Conservation (phyloP, 208 protist genomes). For the Crithidia expoeki region DNA sequence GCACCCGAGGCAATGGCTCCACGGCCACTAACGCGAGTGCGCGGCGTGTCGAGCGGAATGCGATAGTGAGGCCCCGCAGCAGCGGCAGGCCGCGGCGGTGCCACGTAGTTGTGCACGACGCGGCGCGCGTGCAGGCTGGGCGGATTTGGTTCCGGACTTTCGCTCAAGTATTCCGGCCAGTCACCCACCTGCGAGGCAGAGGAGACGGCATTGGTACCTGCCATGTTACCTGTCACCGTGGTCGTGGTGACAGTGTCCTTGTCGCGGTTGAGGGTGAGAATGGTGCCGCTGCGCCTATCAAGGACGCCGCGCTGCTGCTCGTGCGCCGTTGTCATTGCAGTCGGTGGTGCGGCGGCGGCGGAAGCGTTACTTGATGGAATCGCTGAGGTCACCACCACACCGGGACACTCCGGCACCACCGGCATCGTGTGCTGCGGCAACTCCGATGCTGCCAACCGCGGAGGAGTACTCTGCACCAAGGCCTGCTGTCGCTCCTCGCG, state of each 20-base stretch:
- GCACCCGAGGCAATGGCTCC: neutral
- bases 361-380: neutral
- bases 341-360: neutral
- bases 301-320: constrained; percentile 5
- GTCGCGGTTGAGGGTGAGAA: neutral
- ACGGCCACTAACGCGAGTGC: neutral
- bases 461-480: neutral
- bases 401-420: neutral
- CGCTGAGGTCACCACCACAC: neutral
- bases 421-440: neutral
- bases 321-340: neutral
- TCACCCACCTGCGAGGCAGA: neutral
- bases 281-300: constrained; percentile 6
- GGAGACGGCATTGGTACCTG: neutral
- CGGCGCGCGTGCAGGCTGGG: constrained; percentile 15
- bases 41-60: neutral
- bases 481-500: constrained; percentile 27
- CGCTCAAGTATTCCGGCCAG: neutral
- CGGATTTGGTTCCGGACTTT: constrained; percentile 29
- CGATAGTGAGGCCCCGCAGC: neutral
- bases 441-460: neutral
- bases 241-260: neutral
- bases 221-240: neutral
- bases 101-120: neutral
- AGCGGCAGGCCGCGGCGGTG: neutral